phyloP scores from a whole-genome alignment of 2,329 filamentous ascomycete genomes.

The Rutstroemia sp. region DNA sequence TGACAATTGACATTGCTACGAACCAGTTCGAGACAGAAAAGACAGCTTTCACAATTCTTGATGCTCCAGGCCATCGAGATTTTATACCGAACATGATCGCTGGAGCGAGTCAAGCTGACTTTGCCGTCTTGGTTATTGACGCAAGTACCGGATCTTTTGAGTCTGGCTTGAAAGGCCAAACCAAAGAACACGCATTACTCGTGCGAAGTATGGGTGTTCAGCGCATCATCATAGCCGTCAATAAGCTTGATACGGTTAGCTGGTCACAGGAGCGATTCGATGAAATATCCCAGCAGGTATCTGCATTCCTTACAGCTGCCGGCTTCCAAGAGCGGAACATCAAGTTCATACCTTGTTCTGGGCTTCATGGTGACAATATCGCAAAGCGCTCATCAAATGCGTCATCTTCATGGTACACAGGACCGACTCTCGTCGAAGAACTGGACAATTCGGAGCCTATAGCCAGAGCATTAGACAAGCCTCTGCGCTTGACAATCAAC shows the following conservation, averaged over 20 bases:
- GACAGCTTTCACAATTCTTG: conserved; percentile 86
- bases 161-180: conserved; percentile 87
- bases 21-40: conserved; percentile 88
- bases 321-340: conserved; percentile 79
- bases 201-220: conserved; percentile 87
- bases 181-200: conserved; percentile 84
- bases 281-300: conserved; percentile 77
- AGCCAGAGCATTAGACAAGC: conserved; percentile 63
- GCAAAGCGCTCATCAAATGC: conserved; percentile 47
- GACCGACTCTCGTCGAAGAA: conserved; percentile 72
- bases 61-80: conserved; percentile 89
- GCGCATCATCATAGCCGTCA: conserved; percentile 81
- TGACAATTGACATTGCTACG: conserved; percentile 94
- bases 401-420: conserved; percentile 69
- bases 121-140: conserved; percentile 91
- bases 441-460: conserved; percentile 76
- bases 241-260: conserved; percentile 82
- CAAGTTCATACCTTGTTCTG: conserved; percentile 83
- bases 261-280: conserved; percentile 82
- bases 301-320: conserved; percentile 71
- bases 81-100: conserved; percentile 99
- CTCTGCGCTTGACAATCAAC: conserved; percentile 77
- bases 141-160: conserved; percentile 87
- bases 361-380: conserved; percentile 83
- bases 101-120: conserved; percentile 90